Conservation (phyloP, 2,329 filamentous ascomycete genomes). For the Parascedosporium putredinis region DNA sequence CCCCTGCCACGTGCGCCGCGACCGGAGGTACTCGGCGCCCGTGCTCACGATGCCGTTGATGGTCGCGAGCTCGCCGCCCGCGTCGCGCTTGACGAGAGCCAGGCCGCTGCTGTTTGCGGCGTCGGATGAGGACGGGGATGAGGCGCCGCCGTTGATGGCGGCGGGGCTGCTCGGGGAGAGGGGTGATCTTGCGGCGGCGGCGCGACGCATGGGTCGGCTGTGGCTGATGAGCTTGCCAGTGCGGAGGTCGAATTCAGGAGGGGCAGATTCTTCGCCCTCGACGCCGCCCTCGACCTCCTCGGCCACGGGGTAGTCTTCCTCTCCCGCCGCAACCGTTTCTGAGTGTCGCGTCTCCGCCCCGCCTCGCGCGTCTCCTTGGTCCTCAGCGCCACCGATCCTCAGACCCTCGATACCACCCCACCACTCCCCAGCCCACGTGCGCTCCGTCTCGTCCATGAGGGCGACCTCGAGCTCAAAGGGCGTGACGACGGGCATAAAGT, state of each 20-base stretch:
- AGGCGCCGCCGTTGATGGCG: slow-evolving; percentile 9
- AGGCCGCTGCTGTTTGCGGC: not conserved
- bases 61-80: slow-evolving; percentile 58
- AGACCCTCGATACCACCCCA: slow-evolving; percentile 73
- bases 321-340: slow-evolving; percentile 13
- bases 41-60: slow-evolving; percentile 85
- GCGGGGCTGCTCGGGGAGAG: slow-evolving; percentile 15
- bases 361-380: slow-evolving; percentile 15
- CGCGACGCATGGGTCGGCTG: slow-evolving; percentile 60
- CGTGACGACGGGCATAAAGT: slow-evolving; percentile 85
- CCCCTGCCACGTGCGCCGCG: slow-evolving; percentile 81
- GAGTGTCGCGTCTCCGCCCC: slow-evolving; percentile 12
- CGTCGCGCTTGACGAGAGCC: slow-evolving; percentile 46
- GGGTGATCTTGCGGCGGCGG: slow-evolving; percentile 21
- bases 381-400: slow-evolving; percentile 28
- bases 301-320: too few species aligned
- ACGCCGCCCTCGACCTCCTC: slow-evolving; percentile 31
- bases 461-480: slow-evolving; percentile 83
- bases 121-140: slow-evolving; percentile 30
- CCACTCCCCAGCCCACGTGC: slow-evolving; percentile 84
- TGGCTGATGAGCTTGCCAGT: slow-evolving; percentile 75
- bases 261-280: slow-evolving; percentile 60
- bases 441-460: slow-evolving; percentile 60
- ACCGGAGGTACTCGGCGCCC: slow-evolving; percentile 76
- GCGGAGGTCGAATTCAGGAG: slow-evolving; percentile 85